These are phyloP conservation scores for Nemania sp. DNA, from an alignment of 2,329 filamentous ascomycete species.

Conservation along the genomic window DNA sequence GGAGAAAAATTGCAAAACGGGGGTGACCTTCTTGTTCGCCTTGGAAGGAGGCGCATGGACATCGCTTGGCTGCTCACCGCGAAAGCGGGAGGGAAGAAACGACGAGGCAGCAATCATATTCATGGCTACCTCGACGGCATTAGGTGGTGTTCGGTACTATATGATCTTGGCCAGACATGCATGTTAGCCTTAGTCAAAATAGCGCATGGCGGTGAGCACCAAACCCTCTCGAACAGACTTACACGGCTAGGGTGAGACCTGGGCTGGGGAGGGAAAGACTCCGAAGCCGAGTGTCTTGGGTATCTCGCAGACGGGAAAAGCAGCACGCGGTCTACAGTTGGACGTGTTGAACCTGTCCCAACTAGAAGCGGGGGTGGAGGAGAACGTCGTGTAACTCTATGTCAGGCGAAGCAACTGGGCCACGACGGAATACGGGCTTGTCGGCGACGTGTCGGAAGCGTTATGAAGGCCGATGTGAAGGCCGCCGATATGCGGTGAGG, in stretches of 20 bases:
- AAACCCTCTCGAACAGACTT: neutral
- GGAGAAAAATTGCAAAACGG: slow-evolving; percentile 76
- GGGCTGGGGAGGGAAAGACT: too few relatives aligned
- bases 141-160: slow-evolving; percentile 24
- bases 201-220: neutral
- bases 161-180: neutral
- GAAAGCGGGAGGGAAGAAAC: slow-evolving; percentile 65
- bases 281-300: neutral
- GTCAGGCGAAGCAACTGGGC: neutral
- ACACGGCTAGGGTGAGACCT: slow-evolving; percentile 2
- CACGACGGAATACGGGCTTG: slow-evolving; percentile 14
- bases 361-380: neutral
- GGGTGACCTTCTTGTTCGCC: slow-evolving; percentile 69
- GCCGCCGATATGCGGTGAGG: too few relatives aligned
- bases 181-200: slow-evolving; percentile 11
- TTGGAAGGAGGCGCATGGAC: slow-evolving; percentile 58
- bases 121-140: slow-evolving; percentile 45
- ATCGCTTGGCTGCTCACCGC: slow-evolving; percentile 58
- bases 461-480: neutral
- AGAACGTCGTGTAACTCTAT: neutral
- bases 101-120: slow-evolving; percentile 57
- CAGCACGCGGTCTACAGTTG: neutral
- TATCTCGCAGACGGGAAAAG: slow-evolving; percentile 4
- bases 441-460: slow-evolving; percentile 3
- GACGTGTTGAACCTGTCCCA: slow-evolving; percentile 20